Conservation (phyloP, 2,329 filamentous ascomycete species). For the Aspergillus novoparasiticus region DNA sequence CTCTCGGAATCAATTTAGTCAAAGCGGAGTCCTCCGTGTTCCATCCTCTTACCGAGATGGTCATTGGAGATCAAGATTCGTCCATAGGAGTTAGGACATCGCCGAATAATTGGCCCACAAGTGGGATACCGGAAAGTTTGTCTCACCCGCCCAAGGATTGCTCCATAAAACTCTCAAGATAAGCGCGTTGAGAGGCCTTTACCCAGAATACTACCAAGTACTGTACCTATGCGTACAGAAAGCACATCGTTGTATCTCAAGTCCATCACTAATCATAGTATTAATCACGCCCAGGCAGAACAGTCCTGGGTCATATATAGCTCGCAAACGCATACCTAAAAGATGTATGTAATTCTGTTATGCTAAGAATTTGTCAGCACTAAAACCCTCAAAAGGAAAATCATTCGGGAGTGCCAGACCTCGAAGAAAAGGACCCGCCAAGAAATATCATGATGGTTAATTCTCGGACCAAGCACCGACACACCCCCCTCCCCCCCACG, state of each 20-base stretch:
- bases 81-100: constrained; percentile 5
- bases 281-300: neutral
- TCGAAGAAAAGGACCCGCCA: neutral
- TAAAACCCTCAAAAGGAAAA: neutral
- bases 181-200: neutral
- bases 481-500: neutral
- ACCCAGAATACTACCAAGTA: no score
- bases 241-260: constrained; percentile 3
- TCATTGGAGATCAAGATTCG: constrained; percentile 3
- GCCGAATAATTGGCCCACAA: constrained; percentile 13
- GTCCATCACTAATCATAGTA: neutral
- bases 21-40: constrained; percentile 13
- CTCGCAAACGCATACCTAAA: neutral
- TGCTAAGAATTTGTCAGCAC: neutral
- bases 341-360: neutral
- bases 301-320: no score
- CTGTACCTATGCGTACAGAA: neutral
- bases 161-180: neutral
- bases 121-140: constrained; percentile 3
- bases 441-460: constrained; percentile 6
- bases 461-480: constrained; percentile 5
- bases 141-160: constrained; percentile 5
- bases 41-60: constrained; percentile 8
- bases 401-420: neutral
- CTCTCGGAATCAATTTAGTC: neutral